Evolutionary conservation across 1,139 yeast genomes (phyloP), one percentile per base, ranked within the genome.

Genomic region (Zhuliangozyma parablackwelliae): DNA sequence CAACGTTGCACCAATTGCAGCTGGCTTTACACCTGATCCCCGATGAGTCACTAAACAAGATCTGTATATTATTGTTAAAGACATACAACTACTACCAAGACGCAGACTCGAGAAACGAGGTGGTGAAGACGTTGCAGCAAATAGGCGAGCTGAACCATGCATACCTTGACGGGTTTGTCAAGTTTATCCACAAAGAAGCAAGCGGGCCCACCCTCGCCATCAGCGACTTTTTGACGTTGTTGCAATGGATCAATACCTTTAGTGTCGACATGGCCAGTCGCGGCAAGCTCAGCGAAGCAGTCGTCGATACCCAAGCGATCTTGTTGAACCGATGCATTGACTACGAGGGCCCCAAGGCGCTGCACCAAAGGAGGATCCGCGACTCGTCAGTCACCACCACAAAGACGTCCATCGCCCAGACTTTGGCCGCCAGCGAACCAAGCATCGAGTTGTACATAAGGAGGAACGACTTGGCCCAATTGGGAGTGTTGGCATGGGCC

Each of bases 1-100:
- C 61, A n/a, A 49, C 52, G 10, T 49, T 69, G 41, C 39, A 48
- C 37, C 44, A 46, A 20, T 39, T 54, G 30, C 45, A 43, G 41
- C 29, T 38, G 34, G 36, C 50, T 16, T 38, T 53, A 38, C 39
- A 30, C 12, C 41, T 46, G 28, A 51, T 46, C 43, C 55, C 46
- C 29, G 51, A 39, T 33, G 51, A 40, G 31, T 61, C 51, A 26
- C 56, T 54, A 34, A 44, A 49, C 30, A 45, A 40, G 26, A 38
- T 60, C 24, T 45, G 62, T 33, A 45, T 56, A 12, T 37, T 51
- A 10, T 49, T 75, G 33, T 61, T 78, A 41, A 58, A 59, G 36
- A 73, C 80, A 26, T 72, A 65, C 50, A 65, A 69, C 42, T 72
- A 69, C 49, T 77, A 80, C 46, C 70, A 68, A 38, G 84, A 79